A percentile compares a stretch with the other conserved stretches of the same genome.
phyloP scores from a whole-genome alignment of 2,329 filamentous ascomycete genomes.

The Septoria petroselini region DNA sequence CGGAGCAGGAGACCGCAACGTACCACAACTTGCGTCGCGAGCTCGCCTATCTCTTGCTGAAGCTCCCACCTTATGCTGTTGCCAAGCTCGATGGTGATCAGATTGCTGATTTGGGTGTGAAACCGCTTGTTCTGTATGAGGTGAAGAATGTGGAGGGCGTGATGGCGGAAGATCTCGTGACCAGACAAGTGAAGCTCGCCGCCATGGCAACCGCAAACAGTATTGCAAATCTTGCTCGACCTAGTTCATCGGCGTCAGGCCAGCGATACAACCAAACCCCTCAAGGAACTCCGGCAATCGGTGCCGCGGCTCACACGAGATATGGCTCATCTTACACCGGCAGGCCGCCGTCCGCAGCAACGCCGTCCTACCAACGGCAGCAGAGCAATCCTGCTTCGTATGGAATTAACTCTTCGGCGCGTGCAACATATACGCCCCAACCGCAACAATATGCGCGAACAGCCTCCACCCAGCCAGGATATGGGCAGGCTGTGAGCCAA shows the following conservation, averaged over 20 bases:
- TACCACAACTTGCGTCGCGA: conserved; percentile 76
- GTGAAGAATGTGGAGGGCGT: conserved; percentile 71
- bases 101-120: conserved; percentile 77
- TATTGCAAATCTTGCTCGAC: conserved; percentile 32
- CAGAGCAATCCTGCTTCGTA: conserved; percentile 31
- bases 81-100: conserved; percentile 83
- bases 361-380: conserved; percentile 33
- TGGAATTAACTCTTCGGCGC: conserved; percentile 27
- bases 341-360: conserved; percentile 29
- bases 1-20: conserved; percentile 54
- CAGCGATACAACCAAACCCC: conserved; percentile 38
- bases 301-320: conserved; percentile 37
- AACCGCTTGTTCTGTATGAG: conserved; percentile 70
- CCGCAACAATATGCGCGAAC: conserved; percentile 33
- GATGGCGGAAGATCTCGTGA: conserved; percentile 75
- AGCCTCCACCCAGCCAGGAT: conserved; percentile 24
- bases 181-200: conserved; percentile 42
- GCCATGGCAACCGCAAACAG: conserved; percentile 37
- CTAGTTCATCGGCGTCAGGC: conserved; percentile 29
- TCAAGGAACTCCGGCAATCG: conserved; percentile 37
- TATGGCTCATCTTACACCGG: conserved; percentile 34
- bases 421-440: conserved; percentile 26
- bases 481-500: conserved; percentile 29
- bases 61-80: conserved; percentile 78
- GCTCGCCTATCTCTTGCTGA: conserved; percentile 68